These are phyloP conservation scores for Ophiognomonia clavigignenti-juglandacearum DNA, from an alignment of 2,329 filamentous ascomycete genomes.

Conservation along the genomic window DNA sequence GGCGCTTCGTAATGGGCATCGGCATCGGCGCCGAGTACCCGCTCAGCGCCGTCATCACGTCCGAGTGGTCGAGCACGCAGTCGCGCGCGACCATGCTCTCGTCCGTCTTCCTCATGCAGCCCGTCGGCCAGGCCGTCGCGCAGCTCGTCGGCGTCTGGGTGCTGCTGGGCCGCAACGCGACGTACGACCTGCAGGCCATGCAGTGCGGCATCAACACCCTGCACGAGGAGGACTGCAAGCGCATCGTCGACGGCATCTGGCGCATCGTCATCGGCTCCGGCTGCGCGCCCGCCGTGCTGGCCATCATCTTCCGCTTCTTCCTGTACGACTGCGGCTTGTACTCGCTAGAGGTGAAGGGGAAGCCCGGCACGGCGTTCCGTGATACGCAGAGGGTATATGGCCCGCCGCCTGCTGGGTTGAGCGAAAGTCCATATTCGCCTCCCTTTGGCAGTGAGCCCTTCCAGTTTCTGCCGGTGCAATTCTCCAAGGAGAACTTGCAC, in stretches of 20 bases:
- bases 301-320: conserved; percentile 62
- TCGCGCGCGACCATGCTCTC: conserved; percentile 65
- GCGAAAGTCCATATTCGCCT: conserved; percentile 28
- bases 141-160: conserved; percentile 56
- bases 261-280: conserved; percentile 63
- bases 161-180: conserved; percentile 39
- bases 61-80: conserved; percentile 59
- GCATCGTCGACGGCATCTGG: conserved; percentile 57
- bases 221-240: conserved; percentile 40
- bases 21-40: conserved; percentile 66
- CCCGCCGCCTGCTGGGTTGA: conserved; percentile 28
- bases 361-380: conserved; percentile 52
- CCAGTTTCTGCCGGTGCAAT: conserved; percentile 40
- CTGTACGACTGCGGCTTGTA: conserved; percentile 63
- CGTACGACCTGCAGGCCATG: conserved; percentile 36
- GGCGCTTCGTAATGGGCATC: conserved; percentile 51
- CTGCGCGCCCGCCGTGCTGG: conserved; percentile 57
- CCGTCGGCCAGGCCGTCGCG: conserved; percentile 60
- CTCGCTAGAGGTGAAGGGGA: conserved; percentile 59
- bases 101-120: conserved; percentile 65
- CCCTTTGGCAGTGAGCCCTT: conserved; percentile 8
- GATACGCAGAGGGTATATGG: conserved; percentile 57
- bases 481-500: conserved; percentile 42
- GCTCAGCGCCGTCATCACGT: conserved; percentile 61
- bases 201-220: conserved; percentile 43